phyloP scores from a whole-genome alignment of 2,329 filamentous ascomycete species.

The Penicillium paneum region DNA sequence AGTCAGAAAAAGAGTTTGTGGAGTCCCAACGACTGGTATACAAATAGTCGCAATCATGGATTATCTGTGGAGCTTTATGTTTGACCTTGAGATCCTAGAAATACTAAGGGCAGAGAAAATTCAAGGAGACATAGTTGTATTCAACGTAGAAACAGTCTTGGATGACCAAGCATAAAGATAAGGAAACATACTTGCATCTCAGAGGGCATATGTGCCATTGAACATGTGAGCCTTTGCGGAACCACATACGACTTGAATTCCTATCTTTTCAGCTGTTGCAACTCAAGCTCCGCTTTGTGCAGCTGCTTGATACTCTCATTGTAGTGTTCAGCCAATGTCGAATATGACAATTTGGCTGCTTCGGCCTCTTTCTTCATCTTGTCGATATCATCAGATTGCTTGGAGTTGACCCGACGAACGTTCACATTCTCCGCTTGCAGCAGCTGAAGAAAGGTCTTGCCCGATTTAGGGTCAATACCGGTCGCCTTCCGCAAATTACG shows the following conservation, averaged over 20 bases:
- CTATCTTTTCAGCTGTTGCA: not conserved
- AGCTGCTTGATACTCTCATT: not conserved
- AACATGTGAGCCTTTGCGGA: too few species aligned
- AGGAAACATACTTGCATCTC: too few species aligned
- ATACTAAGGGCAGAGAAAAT: too few species aligned
- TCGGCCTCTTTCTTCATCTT: not conserved
- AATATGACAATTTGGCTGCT: not conserved
- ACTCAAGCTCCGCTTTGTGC: not conserved
- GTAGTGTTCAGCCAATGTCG: not conserved
- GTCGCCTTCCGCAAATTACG: slow-evolving; percentile 25
- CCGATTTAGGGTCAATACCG: slow-evolving; percentile 26
- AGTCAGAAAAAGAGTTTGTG: too few species aligned
- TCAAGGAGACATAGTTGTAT: too few species aligned
- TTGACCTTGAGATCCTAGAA: too few species aligned
- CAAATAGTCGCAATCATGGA: too few species aligned
- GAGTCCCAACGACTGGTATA: too few species aligned
- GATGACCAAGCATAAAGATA: too few species aligned
- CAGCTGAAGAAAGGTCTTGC: slow-evolving; percentile 24
- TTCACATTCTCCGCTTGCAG: slow-evolving; percentile 12
- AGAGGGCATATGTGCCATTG: too few species aligned
- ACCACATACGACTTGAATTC: not conserved
- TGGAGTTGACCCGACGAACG: not conserved
- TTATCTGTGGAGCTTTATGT: not conserved
- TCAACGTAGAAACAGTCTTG: too few species aligned
- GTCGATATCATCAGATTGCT: not conserved